phyloP scores from a whole-genome alignment of 2,329 filamentous ascomycete species.

The Hymenoscyphus fraxineus region DNA sequence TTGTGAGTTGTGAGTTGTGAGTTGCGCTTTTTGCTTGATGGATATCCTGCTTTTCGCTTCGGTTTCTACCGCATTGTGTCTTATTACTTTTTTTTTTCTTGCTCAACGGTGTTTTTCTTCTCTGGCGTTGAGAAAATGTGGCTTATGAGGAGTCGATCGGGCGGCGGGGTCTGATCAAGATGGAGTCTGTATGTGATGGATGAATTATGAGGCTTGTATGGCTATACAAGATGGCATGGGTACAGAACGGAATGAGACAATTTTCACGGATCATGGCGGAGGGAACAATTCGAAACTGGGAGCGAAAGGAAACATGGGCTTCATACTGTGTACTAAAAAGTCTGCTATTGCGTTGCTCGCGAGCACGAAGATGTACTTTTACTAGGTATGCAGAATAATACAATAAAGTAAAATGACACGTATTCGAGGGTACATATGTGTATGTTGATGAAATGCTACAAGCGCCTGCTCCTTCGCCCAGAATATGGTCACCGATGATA shows the following conservation, averaged over 20 bases:
- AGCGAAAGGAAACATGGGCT: background rate
- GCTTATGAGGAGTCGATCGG: background rate
- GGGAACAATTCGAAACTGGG: background rate
- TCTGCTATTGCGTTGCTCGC: background rate
- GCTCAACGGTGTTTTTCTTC: background rate
- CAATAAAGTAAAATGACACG: background rate
- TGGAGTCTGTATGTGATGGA: constrained; percentile 4
- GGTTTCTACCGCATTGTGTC: background rate
- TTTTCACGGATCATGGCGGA: background rate
- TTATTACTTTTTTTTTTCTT: background rate
- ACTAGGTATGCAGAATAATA: background rate
- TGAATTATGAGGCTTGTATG: constrained; percentile 7
- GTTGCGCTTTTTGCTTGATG: background rate
- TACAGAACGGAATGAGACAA: background rate
- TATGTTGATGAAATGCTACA: too few relatives aligned
- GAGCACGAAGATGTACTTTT: background rate
- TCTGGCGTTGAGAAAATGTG: background rate
- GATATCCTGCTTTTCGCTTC: background rate
- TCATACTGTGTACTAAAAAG: background rate
- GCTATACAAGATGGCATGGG: background rate
- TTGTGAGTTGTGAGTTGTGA: background rate
- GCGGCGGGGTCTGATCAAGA: background rate
- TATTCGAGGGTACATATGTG: background rate
- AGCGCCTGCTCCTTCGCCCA: too few relatives aligned
- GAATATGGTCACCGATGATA: too few relatives aligned